Conservation (phyloP, 805 yeast genomes). For the Lipomyces yamadae region DNA sequence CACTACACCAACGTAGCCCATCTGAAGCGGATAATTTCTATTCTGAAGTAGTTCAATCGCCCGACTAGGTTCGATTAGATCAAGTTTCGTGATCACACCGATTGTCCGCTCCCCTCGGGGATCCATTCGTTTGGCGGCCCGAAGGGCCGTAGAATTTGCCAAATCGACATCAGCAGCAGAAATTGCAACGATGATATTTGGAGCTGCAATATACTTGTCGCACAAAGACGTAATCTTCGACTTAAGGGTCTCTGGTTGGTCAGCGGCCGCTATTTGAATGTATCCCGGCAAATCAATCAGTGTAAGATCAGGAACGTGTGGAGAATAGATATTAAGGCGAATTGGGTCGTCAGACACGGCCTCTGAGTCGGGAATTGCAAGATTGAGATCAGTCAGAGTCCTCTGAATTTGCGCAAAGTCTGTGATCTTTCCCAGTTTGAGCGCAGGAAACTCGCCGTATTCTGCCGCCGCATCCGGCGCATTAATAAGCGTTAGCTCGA, state of each 20-base stretch:
- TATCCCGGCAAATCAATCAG: conserved; percentile 97
- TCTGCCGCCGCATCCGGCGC: conserved; percentile 82
- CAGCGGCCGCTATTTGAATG: conserved; percentile 95
- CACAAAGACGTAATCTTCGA: conserved; percentile 78
- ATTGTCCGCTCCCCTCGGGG: conserved; percentile 95
- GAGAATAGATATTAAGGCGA: conserved; percentile 86
- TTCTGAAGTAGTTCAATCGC: conserved; percentile 75
- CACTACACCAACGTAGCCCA: conserved; percentile 99
- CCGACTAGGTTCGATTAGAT: conserved; percentile 75
- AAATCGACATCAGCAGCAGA: conserved; percentile 98
- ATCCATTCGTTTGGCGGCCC: conserved; percentile 87
- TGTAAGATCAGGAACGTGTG: conserved; percentile 88
- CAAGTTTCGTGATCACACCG: conserved; percentile 94
- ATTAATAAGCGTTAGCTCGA: conserved; percentile 89
- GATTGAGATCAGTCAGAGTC: conserved; percentile 82
- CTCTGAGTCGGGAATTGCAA: conserved; percentile 86
- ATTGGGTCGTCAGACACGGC: conserved; percentile 94
- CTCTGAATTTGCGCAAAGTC: conserved; percentile 89
- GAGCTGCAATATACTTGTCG: conserved; percentile 82
- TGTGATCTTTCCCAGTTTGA: conserved; percentile 78
- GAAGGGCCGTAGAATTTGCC: conserved; percentile 91
- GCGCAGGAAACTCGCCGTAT: conserved; percentile 90
- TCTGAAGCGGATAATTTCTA: conserved; percentile 81
- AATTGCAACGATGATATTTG: conserved; percentile 92
- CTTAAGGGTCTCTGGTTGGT: conserved; percentile 87